Evolutionary conservation across 129 eudicot genomes (phyloP), one percentile per base, ranked within the genome.

Genomic region (Calendula officinalis): DNA sequence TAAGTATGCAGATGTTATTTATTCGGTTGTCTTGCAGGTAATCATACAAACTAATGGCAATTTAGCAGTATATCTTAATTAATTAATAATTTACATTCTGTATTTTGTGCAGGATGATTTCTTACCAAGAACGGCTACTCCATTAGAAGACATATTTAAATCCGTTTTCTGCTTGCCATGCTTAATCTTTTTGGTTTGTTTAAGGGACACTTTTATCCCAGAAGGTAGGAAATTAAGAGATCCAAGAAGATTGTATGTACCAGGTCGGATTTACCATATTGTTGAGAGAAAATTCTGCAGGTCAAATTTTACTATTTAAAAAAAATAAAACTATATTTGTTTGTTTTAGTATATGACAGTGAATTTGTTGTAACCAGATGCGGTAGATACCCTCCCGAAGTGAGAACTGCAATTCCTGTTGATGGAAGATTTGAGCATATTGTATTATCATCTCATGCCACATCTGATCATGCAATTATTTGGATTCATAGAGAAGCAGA

Each of bases 141-240:
- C 97, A 8, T 61, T 89, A 71, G 91, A 89, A 60, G 95, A 89
- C 56, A 89, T 86, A 36, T 89, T 89, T 62, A 83, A 73, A 61
- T 89, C 97, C 7, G 33, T 89, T 33, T 83, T 89, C 77, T 89
- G 94, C 70, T 83, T 89, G 80, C 97, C 97, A 48, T 89, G 97
- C 73, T 76, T 89, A 32, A 51, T 89, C 60, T 86, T 86, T 71
- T 51, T 81, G 41, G 71, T 82, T 36, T 89, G 97, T 71, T 67
- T 89, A 90, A 81, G 90, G 71, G 97, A 89, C 59, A 89, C 97
- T n/a, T 86, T 86, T 65, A 76, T 86, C 50, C 95, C 94, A 8
- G 97, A 89, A 78, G 82, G 79, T 32, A 66, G 84, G 61, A 89
- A 83, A 76, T 73, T 85, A 66, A 68, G 81, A 60, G 97, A 89